Percentiles rank a stretch among this genome's conserved stretches.
Conservation (phyloP, 2,329 filamentous ascomycete species). For the Tolypocladium cylindrosporum region DNA sequence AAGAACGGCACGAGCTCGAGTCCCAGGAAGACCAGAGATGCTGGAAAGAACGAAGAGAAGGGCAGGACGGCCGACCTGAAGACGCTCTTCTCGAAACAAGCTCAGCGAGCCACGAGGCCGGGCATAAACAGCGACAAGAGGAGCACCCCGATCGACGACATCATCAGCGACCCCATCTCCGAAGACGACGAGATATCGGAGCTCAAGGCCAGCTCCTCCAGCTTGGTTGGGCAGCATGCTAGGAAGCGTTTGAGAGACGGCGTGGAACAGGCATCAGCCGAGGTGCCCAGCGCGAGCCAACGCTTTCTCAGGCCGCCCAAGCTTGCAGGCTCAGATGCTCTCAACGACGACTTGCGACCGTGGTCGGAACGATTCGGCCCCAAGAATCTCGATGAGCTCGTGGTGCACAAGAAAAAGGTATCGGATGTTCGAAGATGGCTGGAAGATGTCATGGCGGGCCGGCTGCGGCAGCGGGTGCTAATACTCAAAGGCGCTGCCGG, state of each 20-base stretch:
- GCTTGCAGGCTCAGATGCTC: constrained; percentile 13
- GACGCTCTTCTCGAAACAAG: constrained; percentile 52
- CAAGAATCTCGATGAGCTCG: constrained; percentile 66
- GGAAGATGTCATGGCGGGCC: constrained; percentile 58
- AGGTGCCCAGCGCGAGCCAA: constrained; percentile 30
- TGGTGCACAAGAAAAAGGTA: constrained; percentile 92
- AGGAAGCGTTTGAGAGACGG: constrained; percentile 39
- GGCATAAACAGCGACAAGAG: constrained; percentile 18
- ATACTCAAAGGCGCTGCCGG: constrained; percentile 86
- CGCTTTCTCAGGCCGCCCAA: constrained; percentile 38
- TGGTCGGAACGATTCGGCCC: constrained; percentile 87
- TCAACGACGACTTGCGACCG: constrained; percentile 53
- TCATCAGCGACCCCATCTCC: constrained; percentile 47
- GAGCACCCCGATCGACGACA: constrained; percentile 31
- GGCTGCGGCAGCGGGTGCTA: constrained; percentile 60
- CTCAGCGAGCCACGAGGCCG: constrained; percentile 33
- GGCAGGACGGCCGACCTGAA: constrained; percentile 46
- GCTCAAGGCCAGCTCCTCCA: constrained; percentile 38
- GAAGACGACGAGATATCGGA: constrained; percentile 49
- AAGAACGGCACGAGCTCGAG: constrained; percentile 21
- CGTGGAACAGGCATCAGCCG: constrained; percentile 11
- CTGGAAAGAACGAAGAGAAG: constrained; percentile 34
- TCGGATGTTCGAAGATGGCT: constrained; percentile 78
- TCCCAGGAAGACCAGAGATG: constrained; percentile 28
- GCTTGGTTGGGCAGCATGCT: constrained; percentile 45